A percentile compares a stretch with the other conserved stretches of the same genome.
Evolutionary conservation across 192 early-diverging fungal species (phyloP).

Genomic region (Gryganskiella cystojenkinii): DNA sequence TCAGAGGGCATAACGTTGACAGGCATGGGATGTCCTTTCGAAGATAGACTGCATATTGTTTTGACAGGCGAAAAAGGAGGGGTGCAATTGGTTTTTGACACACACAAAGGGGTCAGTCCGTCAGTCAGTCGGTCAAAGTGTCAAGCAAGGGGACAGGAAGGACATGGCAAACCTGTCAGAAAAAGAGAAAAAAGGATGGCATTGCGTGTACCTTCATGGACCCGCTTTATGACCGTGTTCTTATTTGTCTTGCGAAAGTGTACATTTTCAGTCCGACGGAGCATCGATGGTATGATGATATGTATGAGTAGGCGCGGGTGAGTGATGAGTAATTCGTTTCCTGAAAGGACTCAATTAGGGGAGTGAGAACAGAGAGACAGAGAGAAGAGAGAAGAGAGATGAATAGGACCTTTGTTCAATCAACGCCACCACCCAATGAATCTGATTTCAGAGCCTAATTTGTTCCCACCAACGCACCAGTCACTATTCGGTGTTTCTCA

Average conservation of each 20-base stretch:
- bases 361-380: too few relatives aligned
- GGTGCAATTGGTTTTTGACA: too few relatives aligned
- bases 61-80: neutral
- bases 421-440: too few relatives aligned
- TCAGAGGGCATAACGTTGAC: slow-evolving; percentile 52
- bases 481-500: neutral
- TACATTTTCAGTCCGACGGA: slow-evolving; percentile 39
- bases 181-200: neutral
- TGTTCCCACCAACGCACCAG: neutral
- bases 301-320: neutral
- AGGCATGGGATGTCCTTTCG: slow-evolving; percentile 69
- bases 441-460: too few relatives aligned
- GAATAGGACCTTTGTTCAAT: too few relatives aligned
- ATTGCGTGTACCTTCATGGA: slow-evolving; percentile 59
- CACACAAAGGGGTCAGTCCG: neutral
- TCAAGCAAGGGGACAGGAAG: neutral
- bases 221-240: slow-evolving; percentile 62
- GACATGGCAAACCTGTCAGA: neutral
- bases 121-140: neutral
- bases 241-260: slow-evolving; percentile 63
- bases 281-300: slow-evolving; percentile 14
- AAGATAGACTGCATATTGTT: slow-evolving; percentile 56
- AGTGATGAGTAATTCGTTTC: neutral
- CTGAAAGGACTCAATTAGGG: too few relatives aligned
- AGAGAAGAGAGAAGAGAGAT: too few relatives aligned